Evolutionary conservation across 1,284 basidiomycete genomes (phyloP).

Genomic region (Pseudozyma sp.): DNA sequence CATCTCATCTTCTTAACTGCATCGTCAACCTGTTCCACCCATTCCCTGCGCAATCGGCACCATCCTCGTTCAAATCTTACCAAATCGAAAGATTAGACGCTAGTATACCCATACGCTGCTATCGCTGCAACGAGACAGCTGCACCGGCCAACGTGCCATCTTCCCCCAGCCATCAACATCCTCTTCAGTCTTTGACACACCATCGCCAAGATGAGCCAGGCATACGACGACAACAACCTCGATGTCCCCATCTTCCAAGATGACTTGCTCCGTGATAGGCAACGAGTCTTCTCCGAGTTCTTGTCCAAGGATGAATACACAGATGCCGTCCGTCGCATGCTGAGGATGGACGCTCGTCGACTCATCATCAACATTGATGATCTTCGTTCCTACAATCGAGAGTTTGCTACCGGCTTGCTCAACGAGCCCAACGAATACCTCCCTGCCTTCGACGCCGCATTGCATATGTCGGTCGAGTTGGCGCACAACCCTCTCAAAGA

Average conservation of each 20-base stretch:
- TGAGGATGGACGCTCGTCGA: constrained; percentile 84
- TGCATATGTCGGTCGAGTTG: constrained; percentile 80
- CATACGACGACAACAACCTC: constrained; percentile 44
- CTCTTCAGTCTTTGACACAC: too few relatives aligned
- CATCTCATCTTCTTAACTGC: too few relatives aligned
- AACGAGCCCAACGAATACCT: constrained; percentile 88
- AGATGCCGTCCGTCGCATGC: constrained; percentile 85
- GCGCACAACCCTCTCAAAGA: constrained; percentile 85
- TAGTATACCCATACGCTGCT: too few relatives aligned
- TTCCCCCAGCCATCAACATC: background rate
- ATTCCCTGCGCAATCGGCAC: too few relatives aligned
- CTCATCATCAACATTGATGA: constrained; percentile 97
- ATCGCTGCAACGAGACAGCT: too few relatives aligned
- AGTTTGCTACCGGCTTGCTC: constrained; percentile 75
- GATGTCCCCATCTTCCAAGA: constrained; percentile 62
- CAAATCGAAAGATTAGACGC: too few relatives aligned
- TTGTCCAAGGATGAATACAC: constrained; percentile 80
- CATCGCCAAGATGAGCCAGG: constrained; percentile 35
- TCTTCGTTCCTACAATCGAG: constrained; percentile 88
- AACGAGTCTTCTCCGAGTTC: constrained; percentile 85
- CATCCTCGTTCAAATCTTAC: too few relatives aligned
- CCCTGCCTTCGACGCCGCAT: constrained; percentile 90
- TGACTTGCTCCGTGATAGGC: constrained; percentile 62
- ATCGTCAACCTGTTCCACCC: too few relatives aligned
- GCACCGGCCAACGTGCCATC: constrained; percentile 12